Evolutionary conservation across 2,329 filamentous ascomycete species (phyloP), one percentile per base, ranked within the genome.

Genomic region (Colletotrichum agaves): DNA sequence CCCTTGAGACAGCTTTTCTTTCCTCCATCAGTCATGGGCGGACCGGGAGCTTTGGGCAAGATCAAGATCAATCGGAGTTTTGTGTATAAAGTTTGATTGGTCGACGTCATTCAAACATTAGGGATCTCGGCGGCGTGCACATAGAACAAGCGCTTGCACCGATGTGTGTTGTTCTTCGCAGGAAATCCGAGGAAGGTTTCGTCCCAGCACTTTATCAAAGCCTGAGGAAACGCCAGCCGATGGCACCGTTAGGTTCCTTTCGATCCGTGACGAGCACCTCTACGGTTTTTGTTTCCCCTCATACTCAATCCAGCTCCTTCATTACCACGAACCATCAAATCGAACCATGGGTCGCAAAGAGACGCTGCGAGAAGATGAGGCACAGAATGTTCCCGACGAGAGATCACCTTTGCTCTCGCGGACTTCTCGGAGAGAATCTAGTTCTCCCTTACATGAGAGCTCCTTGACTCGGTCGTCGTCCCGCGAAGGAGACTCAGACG

Each of bases 401-500:
- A 53, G 53, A 17, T 68, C 65, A 17, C 61, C 61, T 15, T n/a
- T 68, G 21, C 43, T 68, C 27, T 43, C 61, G 13, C 56, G 21
- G 4, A 7, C 27, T 27, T 41, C 47, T 56, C 61, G 65, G 49
- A 61, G 65, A 11, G 65, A 55, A 17, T 55, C 55, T n/a, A 65
- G 61, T 17, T 65, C 65, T 11, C 65, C 65, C 13, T 69, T 60
- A 63, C 65, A 65, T 55, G 65, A 64, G 53, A 65, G 60, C 39
- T 69, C 65, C 44, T 56, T 55, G 53, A 60, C 60, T 27, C 65
- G 50, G 8, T 64, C 43, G 31, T 62, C 64, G 50, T 69, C 64
- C 17, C 60, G 60, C 65, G 52, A 50, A 44, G 57, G 56, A 31
- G 61, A 59, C 55, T 69, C 60, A 37, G 60, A 65, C n/a, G 65